phyloP scores from a whole-genome alignment of 2,329 filamentous ascomycete genomes.

The Fusarium oxysporum region DNA sequence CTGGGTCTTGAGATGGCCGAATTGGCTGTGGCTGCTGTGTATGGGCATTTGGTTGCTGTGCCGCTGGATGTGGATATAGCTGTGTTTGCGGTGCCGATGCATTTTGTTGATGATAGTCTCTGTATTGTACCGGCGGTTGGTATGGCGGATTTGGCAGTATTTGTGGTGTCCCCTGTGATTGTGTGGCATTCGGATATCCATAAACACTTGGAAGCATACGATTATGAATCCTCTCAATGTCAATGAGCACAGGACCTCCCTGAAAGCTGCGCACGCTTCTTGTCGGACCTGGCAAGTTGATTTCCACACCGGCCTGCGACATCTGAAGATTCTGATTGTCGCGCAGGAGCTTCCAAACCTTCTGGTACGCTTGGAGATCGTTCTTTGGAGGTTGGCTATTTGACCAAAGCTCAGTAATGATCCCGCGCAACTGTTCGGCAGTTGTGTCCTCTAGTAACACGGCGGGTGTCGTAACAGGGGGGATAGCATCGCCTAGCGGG shows the following conservation, averaged over 20 bases:
- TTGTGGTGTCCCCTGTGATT: background rate
- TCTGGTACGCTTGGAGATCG: background rate
- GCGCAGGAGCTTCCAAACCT: background rate
- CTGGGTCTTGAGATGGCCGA: background rate
- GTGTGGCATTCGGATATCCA: background rate
- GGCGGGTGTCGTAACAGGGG: background rate
- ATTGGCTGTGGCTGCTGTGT: too few species aligned
- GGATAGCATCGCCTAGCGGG: slow-evolving; percentile 3
- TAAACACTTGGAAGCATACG: background rate
- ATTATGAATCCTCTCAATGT: background rate
- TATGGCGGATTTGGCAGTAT: too few species aligned
- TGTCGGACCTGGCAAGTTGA: too few species aligned
- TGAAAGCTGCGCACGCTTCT: background rate
- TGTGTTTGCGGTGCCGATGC: background rate
- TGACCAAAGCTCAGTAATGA: background rate
- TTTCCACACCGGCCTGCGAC: background rate
- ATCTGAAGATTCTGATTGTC: background rate
- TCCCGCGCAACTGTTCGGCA: background rate
- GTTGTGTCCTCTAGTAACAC: background rate
- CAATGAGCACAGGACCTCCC: slow-evolving; percentile 15
- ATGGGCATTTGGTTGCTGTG: background rate
- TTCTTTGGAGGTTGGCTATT: background rate
- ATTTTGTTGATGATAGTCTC: background rate
- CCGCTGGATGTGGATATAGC: background rate
- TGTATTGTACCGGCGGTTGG: background rate